Evolutionary conservation across 129 eudicot genomes (phyloP), one percentile per base, ranked within the genome.

Genomic region (Tagetes patula): DNA sequence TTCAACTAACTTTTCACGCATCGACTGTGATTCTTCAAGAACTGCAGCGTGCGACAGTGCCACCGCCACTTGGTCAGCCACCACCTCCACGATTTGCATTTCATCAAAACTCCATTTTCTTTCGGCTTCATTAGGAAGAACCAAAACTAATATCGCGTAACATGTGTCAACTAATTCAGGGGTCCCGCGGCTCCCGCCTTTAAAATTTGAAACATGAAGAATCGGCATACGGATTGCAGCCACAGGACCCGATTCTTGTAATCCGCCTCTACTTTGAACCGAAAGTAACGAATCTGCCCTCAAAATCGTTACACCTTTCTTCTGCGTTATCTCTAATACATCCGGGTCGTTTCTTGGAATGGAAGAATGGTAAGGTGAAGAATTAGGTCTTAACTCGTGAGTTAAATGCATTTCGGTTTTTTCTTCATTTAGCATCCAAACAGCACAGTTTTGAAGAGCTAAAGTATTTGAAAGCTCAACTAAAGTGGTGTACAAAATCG

Each of bases 51-150:
- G 96, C 8, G 96, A 91, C 0, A 91, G 83, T 50, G 96, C 97
- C 8, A 91, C 97, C 37, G 96, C 93, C 67, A 92, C 97, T 62
- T 92, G 97, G 74, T 92, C 97, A 1, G 97, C 97, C 68, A 92
- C 97, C 13, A 87, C 97, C 75, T 92, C 88, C 43, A 92, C 87
- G 50, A 92, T 92, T 67, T 87, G 86, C 83, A 92, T 75, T 73
- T 92, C 97, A 34, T 83, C 87, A 1, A 70, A 30, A 59, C 81
- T 85, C 96, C 96, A 92, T 4, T 62, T 68, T 37, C 91, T 71
- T 1, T 50, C 86, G 12, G 59, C 59, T 8, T 54, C 78, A 67
- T 66, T 82, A 0, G 94, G 89, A 64, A 89, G 89, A 69, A 85
- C 94, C 78, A 89, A 75, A 41, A 92, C 97, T 30, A 92, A 61